Evolutionary conservation across 495 filamentous ascomycete species (phyloP).

Genomic region (Tuber calosporum): DNA sequence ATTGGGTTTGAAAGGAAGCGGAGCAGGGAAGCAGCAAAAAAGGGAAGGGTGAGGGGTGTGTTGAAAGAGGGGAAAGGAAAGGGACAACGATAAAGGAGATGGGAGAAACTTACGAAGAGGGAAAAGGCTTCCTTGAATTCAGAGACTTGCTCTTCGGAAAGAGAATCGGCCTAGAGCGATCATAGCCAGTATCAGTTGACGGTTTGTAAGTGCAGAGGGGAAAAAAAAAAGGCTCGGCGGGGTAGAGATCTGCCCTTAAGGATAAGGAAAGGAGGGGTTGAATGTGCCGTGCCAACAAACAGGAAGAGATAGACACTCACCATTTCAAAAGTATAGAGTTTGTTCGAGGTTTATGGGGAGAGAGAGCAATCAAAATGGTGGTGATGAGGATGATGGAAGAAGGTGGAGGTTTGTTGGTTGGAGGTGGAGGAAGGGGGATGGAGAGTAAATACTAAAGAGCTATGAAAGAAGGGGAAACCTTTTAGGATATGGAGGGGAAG

Average conservation of each 20-base stretch:
- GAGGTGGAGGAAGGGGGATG: constrained; percentile 23
- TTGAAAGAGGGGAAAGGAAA: neutral
- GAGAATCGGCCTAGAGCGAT: constrained; percentile 65
- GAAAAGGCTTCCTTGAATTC: constrained; percentile 99
- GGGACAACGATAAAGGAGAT: neutral
- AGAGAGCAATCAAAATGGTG: constrained; percentile 2
- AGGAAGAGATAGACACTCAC: constrained; percentile 15
- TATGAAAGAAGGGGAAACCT: constrained; percentile 19
- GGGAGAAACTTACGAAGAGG: constrained; percentile 75
- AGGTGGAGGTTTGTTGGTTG: constrained; percentile 5
- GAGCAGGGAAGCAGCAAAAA: neutral
- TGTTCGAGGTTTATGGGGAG: neutral
- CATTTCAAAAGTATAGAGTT: constrained; percentile 23
- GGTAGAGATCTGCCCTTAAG: constrained; percentile 7
- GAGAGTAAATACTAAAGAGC: neutral
- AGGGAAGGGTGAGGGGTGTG: neutral
- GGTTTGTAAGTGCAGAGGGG: neutral
- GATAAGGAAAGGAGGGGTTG: constrained; percentile 23
- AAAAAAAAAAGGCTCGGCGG: neutral
- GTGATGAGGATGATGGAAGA: constrained; percentile 9
- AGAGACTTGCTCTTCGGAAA: constrained; percentile 98
- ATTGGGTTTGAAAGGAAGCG: neutral
- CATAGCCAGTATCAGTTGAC: constrained; percentile 9
- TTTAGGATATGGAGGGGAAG: constrained; percentile 28
- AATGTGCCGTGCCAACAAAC: neutral